Evolutionary conservation across 805 yeast species (phyloP).

Genomic region (Lipomyces kockii): DNA sequence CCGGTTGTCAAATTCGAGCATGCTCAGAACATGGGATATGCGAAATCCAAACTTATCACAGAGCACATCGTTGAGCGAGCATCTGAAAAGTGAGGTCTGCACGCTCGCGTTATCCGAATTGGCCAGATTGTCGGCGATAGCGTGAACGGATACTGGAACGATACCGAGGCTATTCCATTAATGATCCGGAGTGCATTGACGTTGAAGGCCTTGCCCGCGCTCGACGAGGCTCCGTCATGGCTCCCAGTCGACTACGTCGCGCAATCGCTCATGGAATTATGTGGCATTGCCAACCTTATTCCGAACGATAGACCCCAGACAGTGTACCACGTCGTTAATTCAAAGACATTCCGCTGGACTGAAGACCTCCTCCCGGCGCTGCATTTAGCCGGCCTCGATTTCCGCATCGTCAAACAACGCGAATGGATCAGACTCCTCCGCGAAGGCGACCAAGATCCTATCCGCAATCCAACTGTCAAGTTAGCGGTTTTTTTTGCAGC

Average conservation of each 20-base stretch:
- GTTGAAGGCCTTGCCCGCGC: slow-evolving; percentile 23
- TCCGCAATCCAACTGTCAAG: slow-evolving; percentile 30
- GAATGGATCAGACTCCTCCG: slow-evolving; percentile 23
- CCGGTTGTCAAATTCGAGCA: slow-evolving; percentile 15
- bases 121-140: slow-evolving; percentile 31
- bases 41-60: slow-evolving; percentile 28
- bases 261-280: slow-evolving; percentile 17
- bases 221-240: slow-evolving; percentile 28
- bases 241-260: slow-evolving; percentile 33
- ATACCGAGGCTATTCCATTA: slow-evolving; percentile 31
- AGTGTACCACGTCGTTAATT: slow-evolving; percentile 23
- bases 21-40: slow-evolving; percentile 33
- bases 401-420: slow-evolving; percentile 15
- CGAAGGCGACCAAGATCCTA: slow-evolving; percentile 23
- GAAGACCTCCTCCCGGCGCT: slow-evolving; percentile 25
- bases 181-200: slow-evolving; percentile 29
- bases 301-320: slow-evolving; percentile 15
- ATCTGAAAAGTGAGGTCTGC: slow-evolving; percentile 6
- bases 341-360: slow-evolving; percentile 27
- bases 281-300: slow-evolving; percentile 4
- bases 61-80: slow-evolving; percentile 24
- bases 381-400: slow-evolving; percentile 16
- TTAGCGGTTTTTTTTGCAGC: slow-evolving; percentile 17
- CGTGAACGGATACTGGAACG: slow-evolving; percentile 29
- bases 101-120: slow-evolving; percentile 25